A percentile compares a stretch with the other conserved stretches of the same genome.
phyloP scores from a whole-genome alignment of 805 yeast genomes.

The Suhomyces pyralidae region DNA sequence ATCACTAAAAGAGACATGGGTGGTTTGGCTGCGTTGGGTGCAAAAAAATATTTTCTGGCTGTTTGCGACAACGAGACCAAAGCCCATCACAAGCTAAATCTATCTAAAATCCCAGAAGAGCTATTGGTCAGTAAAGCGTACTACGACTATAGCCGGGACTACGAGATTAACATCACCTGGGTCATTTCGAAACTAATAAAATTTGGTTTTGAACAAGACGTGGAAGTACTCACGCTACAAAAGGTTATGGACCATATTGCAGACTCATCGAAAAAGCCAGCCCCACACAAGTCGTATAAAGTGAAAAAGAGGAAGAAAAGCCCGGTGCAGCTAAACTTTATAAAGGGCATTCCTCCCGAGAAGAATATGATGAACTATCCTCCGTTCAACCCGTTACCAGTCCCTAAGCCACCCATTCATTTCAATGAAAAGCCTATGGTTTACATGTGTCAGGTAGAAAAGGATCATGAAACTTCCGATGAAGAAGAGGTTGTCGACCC shows the following conservation, averaged over 20 bases:
- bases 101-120: constrained; percentile 9
- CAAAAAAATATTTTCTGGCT: not conserved
- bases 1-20: not conserved
- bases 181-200: not conserved
- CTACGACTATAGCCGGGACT: constrained; percentile 13
- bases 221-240: not conserved
- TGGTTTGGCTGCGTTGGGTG: not conserved
- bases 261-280: not conserved
- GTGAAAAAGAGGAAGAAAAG: constrained; percentile 4
- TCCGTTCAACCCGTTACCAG: constrained; percentile 21
- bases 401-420: constrained; percentile 14
- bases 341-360: constrained; percentile 19
- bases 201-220: not conserved
- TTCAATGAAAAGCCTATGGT: not conserved
- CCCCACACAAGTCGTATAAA: not conserved
- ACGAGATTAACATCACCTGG: not conserved
- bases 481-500: constrained; percentile 8
- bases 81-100: not conserved
- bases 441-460: not conserved
- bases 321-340: constrained; percentile 8
- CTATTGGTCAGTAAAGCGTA: constrained; percentile 11
- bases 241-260: not conserved
- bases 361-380: constrained; percentile 25
- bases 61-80: not conserved
- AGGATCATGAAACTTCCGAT: not conserved